Conservation (phyloP, 495 filamentous ascomycete species). For the Mytilinidion resinicola region DNA sequence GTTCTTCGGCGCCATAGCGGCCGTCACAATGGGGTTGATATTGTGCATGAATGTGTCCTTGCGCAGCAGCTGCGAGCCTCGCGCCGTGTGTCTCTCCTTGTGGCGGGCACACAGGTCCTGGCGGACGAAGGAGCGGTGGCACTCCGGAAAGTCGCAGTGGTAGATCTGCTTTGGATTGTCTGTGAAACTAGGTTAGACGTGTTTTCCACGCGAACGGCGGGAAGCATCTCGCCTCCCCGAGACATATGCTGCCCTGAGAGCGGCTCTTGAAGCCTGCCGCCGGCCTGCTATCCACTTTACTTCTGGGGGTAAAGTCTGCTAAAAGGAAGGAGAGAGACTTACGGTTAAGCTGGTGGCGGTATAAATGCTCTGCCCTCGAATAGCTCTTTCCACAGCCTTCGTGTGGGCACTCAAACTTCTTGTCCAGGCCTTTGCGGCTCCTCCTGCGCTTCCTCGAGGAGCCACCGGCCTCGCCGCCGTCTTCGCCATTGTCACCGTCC, state of each 20-base stretch:
- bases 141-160: slow-evolving; percentile 88
- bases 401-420: slow-evolving; percentile 88
- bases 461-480: slow-evolving; percentile 27
- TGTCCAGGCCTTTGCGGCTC: slow-evolving; percentile 83
- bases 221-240: no score
- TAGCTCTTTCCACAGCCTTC: slow-evolving; percentile 93
- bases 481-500: slow-evolving; percentile 13
- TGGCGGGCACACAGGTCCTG: slow-evolving; percentile 92
- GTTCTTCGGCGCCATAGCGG: slow-evolving; percentile 21
- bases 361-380: slow-evolving; percentile 92
- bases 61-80: slow-evolving; percentile 87
- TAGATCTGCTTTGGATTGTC: slow-evolving; percentile 91
- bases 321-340: slow-evolving; percentile 33
- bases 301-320: no score
- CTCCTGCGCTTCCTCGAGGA: slow-evolving; percentile 64
- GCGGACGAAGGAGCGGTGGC: slow-evolving; percentile 83
- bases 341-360: slow-evolving; percentile 95
- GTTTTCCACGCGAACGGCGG: no score
- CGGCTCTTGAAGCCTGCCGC: no score
- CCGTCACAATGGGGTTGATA: slow-evolving; percentile 32
- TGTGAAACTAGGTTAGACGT: slow-evolving; percentile 26
- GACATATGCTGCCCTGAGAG: no score
- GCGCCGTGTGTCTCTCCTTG: slow-evolving; percentile 90
- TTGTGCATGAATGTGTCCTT: slow-evolving; percentile 71
- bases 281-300: no score